A percentile compares a stretch with the other conserved stretches of the same genome.
phyloP scores from a whole-genome alignment of 345 rosid species.

The Balakata baccata region DNA sequence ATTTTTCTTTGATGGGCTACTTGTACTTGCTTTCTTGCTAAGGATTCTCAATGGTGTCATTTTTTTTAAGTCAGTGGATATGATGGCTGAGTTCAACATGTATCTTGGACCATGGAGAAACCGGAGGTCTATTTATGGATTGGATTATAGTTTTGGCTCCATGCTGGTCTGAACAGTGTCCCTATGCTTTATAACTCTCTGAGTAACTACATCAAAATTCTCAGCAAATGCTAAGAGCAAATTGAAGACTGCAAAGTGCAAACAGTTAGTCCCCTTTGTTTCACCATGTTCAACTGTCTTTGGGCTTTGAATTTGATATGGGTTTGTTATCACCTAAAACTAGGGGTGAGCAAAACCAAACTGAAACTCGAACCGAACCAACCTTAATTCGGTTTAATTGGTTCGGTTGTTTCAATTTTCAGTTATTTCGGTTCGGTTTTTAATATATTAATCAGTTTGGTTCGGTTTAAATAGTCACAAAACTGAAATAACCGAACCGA shows the following conservation, averaged over 20 bases:
- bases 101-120: not conserved
- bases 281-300: not conserved
- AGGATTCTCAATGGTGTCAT: not conserved
- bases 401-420: too few species aligned
- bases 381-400: too few species aligned
- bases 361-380: too few species aligned
- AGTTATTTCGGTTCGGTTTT: too few species aligned
- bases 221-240: not conserved
- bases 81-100: not conserved
- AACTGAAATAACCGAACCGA: too few species aligned
- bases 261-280: not conserved
- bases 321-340: not conserved
- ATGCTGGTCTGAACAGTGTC: not conserved
- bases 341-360: too few species aligned
- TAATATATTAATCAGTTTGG: too few species aligned
- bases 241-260: not conserved
- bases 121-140: not conserved
- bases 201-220: not conserved
- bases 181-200: not conserved
- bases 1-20: constrained; percentile 3
- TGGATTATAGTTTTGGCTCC: not conserved
- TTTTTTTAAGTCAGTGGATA: not conserved
- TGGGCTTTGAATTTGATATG: constrained; percentile 5
- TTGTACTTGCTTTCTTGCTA: constrained; percentile 1
- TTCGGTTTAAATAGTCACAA: too few species aligned